Evolutionary conservation across 805 yeast species (phyloP).

Genomic region (Wickerhamiella dianesei): DNA sequence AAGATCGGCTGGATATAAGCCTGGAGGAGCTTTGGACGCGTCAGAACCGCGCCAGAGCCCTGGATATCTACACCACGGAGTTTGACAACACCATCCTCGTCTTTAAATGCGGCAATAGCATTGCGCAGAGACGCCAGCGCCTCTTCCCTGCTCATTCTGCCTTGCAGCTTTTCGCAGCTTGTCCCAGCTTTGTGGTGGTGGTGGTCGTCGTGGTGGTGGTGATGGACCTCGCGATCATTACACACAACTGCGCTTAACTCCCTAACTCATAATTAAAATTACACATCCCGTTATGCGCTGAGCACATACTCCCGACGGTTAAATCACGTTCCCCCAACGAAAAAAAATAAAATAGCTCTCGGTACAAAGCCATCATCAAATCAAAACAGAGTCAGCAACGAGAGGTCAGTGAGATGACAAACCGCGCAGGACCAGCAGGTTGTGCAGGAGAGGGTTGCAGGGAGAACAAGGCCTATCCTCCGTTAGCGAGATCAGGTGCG

Average conservation of each 20-base stretch:
- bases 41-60: conserved; percentile 25
- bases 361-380: too few species aligned
- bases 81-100: conserved; percentile 6
- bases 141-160: conserved; percentile 12
- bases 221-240: too few species aligned
- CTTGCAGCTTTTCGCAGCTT: too few species aligned
- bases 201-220: too few species aligned
- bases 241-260: neutral
- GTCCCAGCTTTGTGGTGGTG: too few species aligned
- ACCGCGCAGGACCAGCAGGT: too few species aligned
- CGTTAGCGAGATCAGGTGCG: neutral
- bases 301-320: neutral
- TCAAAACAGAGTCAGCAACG: too few species aligned
- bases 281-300: too few species aligned
- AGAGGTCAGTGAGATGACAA: too few species aligned
- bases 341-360: too few species aligned
- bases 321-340: neutral
- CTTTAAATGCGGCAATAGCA: conserved; percentile 6
- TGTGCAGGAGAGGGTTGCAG: too few species aligned
- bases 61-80: conserved; percentile 19
- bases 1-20: conserved; percentile 25
- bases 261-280: neutral
- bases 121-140: conserved; percentile 4
- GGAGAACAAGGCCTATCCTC: too few species aligned
- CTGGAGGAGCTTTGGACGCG: conserved; percentile 20